phyloP scores from a whole-genome alignment of 2,329 filamentous ascomycete genomes.

The Paraconiothyrium brasiliense region DNA sequence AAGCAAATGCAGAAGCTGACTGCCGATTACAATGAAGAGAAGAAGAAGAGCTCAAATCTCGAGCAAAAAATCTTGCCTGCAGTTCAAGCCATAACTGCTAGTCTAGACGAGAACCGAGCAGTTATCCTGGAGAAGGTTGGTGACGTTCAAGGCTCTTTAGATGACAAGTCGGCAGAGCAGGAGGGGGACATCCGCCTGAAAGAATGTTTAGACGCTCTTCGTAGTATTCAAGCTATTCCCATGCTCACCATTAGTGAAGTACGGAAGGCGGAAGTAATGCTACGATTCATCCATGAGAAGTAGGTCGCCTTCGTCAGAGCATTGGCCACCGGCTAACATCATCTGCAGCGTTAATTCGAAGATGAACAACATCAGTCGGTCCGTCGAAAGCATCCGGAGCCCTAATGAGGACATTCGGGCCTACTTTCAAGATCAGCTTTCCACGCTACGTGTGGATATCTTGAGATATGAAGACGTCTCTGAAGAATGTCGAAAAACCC shows the following conservation, averaged over 20 bases:
- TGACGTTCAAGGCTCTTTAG: conserved; percentile 23
- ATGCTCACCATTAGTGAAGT: conserved; percentile 33
- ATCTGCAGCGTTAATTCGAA: conserved; percentile 30
- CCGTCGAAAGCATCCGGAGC: conserved; percentile 7
- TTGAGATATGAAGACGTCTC: conserved; percentile 32
- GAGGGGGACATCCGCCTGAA: conserved; percentile 18
- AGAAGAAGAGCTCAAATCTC: conserved; percentile 28
- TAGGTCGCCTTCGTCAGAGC: conserved; percentile 12
- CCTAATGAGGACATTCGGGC: conserved; percentile 21
- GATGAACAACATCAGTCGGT: conserved; percentile 22
- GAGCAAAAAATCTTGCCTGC: conserved; percentile 32
- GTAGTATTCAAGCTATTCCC: conserved; percentile 26
- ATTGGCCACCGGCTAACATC: conserved; percentile 12
- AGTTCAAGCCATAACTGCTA: conserved; percentile 27
- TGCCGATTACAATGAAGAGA: conserved; percentile 31
- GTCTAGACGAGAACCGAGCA: conserved; percentile 22
- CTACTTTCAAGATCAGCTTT: conserved; percentile 27
- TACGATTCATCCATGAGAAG: conserved; percentile 34
- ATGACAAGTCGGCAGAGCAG: conserved; percentile 12
- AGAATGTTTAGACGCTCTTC: conserved; percentile 30
- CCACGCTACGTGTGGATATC: conserved; percentile 28
- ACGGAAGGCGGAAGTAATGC: conserved; percentile 33
- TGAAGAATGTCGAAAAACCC: conserved; percentile 23
- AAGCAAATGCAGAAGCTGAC: conserved; percentile 24
- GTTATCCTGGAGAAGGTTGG: conserved; percentile 28